Base-by-base conservation (phyloP, 2,329 filamentous ascomycete species). In the Neofusicoccum parvum region DNA sequence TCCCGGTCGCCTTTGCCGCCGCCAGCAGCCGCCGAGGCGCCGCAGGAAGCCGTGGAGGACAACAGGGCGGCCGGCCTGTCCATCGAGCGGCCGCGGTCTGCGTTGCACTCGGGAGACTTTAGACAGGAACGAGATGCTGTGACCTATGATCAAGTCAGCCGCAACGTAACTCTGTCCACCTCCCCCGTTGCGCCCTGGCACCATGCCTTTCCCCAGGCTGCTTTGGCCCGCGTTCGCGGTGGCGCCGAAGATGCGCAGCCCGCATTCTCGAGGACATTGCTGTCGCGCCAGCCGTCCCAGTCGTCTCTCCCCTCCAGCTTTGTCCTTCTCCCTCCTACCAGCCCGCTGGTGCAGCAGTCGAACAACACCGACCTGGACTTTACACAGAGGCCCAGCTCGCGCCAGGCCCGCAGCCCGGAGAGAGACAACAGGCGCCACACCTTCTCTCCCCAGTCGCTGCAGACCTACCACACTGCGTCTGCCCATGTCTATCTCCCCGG, bases 301-400 rank as follows among this genome's bases (percentile, higher is more conserved):
- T 7, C 91, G 92, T 1, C 83, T 91, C 14, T 90, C 91, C 56
- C 56, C 0, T 90, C 89, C 1, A 93, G 88, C 71, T 97, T 97
- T 75, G 85, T 91, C 37, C 90, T 96, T 68, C 90, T 94, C 78
- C 87, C 92, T 2, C 94, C 95, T 0, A 98, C 95, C 2, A 98
- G 94, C 72, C 95, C 95, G 14, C 82, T 99, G 11, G 94, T 96
- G 0, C 89, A 97, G 72, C 92, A 93, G 48, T 88, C 92, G 72
- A 96, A 90, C 78, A 95, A 94, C 70, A 89, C 92, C 6, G 92
- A 95, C 70, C 74, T 90, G 23, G 88, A 92, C 66, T 82, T 90
- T 54, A 82, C 87, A 2, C 81, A 85, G 5, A 70, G 69, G 45
- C 72, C 68, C 81, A 65, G 66, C 68, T 75, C 75, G 43, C 70